A percentile compares a stretch with the other conserved stretches of the same genome.
These are phyloP conservation scores for Massarina eburnea DNA, from an alignment of 2,329 filamentous ascomycete genomes.

Conservation along the genomic window DNA sequence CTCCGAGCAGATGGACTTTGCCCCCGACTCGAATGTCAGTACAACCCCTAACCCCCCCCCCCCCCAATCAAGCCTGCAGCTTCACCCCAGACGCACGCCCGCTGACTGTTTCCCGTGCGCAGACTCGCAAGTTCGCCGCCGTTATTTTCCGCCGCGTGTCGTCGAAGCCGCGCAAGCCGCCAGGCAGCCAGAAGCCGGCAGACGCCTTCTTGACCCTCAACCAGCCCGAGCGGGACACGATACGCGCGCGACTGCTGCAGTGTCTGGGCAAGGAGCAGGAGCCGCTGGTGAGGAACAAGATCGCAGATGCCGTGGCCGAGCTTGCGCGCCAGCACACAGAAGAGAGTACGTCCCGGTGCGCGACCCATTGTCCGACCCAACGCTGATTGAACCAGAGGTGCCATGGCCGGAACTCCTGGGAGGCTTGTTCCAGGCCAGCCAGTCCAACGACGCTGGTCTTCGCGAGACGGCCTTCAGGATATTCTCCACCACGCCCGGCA, in stretches of 20 bases:
- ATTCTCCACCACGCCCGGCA: conserved; percentile 89
- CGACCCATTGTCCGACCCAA: neutral
- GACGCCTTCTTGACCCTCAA: conserved; percentile 85
- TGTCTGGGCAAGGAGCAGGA: conserved; percentile 73
- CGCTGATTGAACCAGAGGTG: conserved; percentile 59
- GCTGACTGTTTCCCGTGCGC: conserved; percentile 10
- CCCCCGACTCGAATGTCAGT: conserved; percentile 71
- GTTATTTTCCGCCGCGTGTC: conserved; percentile 94
- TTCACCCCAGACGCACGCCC: neutral
- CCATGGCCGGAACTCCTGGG: conserved; percentile 88
- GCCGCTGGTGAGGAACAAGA: conserved; percentile 82
- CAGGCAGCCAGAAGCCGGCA: conserved; percentile 66
- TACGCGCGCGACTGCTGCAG: conserved; percentile 81
- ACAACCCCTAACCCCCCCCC: neutral
- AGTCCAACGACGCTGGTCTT: conserved; percentile 78
- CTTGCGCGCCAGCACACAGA: conserved; percentile 93
- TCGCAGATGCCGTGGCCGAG: conserved; percentile 96
- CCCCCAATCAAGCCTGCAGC: neutral
- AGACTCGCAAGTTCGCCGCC: conserved; percentile 89
- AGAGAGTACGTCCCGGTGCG: conserved; percentile 63
- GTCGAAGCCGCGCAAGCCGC: conserved; percentile 79
- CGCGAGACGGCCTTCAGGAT: conserved; percentile 93
- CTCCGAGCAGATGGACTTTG: conserved; percentile 83
- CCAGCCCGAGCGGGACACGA: conserved; percentile 71
- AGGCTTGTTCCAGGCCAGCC: conserved; percentile 85